These are phyloP conservation scores for Fonsecaea nubica DNA, from an alignment of 2,329 filamentous ascomycete genomes.

Conservation along the genomic window DNA sequence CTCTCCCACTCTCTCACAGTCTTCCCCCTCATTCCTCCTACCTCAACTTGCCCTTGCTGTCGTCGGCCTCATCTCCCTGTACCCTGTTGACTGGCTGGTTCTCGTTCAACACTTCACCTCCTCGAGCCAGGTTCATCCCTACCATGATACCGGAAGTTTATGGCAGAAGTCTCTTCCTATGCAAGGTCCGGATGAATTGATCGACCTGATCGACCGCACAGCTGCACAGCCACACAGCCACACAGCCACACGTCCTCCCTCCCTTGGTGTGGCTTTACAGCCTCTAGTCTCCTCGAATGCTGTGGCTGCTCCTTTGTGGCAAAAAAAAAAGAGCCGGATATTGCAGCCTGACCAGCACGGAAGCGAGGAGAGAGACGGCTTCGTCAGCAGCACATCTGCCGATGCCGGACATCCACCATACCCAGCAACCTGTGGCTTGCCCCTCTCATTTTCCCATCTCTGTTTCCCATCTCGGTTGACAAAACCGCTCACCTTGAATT, in stretches of 20 bases:
- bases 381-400: slow-evolving; percentile 2
- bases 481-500: slow-evolving; percentile 5
- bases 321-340: background rate
- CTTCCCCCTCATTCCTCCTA: background rate
- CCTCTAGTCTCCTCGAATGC: background rate
- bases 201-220: slow-evolving; percentile 28
- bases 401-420: background rate
- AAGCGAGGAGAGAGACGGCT: background rate
- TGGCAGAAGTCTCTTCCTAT: slow-evolving; percentile 7
- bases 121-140: slow-evolving; percentile 15
- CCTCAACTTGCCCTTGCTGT: background rate
- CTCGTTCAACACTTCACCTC: background rate
- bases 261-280: background rate
- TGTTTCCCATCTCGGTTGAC: slow-evolving; percentile 15
- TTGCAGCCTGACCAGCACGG: background rate
- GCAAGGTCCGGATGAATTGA: slow-evolving; percentile 14
- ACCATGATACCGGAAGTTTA: slow-evolving; percentile 3
- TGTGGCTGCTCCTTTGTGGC: slow-evolving; percentile 21
- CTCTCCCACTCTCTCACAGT: background rate
- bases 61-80: slow-evolving; percentile 5
- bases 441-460: slow-evolving; percentile 7
- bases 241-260: slow-evolving; percentile 5
- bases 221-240: slow-evolving; percentile 9
- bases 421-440: slow-evolving; percentile 14
- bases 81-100: slow-evolving; percentile 10